Base-by-base conservation (phyloP, 1,284 basidiomycete species). In the Mycosarcoma maydis region DNA sequence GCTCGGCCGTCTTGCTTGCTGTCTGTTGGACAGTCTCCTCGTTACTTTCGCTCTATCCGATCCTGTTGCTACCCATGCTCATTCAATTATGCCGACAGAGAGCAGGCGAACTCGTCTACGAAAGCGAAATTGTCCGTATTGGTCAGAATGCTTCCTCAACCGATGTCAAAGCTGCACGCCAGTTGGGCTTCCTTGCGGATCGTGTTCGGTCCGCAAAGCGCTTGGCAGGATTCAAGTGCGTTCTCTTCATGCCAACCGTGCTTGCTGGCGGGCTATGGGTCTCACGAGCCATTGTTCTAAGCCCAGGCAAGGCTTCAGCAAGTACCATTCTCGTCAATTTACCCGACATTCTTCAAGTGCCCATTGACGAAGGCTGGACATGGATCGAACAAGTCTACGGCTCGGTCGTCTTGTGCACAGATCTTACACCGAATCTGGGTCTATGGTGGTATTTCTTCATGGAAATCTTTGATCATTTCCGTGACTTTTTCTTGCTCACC, bases 391-490 rank as follows among this genome's bases (percentile, higher is more conserved):
- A 89, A 72, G 92, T 91, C 0, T 96, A 92, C 89, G 90, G 91
- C 19, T 87, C 90, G 47, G 88, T 88, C 19, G 30, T 59, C 39
- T 60, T 80, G 13, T 53, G 70, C 7, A 65, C 75, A 22, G 72
- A 80, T 27, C 65, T 98, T 51, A 92, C 92, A 6, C 96, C 96
- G 0, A 97, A 95, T 76, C 88, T 92, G 8, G 95, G 95, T 3
- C 84, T 98, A 33, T 94, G 92, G 90, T 98, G 96, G 96, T 98
- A 98, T 83, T 98, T 98, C 84, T 97, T 98, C 84, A 97, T 94
- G 13, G 94, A 98, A 82, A 98, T 98, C 90, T 99, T 99, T 75
- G 94, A 97, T 78, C 92, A 98, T 82, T 99, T 98, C 85, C 86
- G 94, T 27, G 87, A 89, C 3, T 98, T 98, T 84, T 99, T 97